Evolutionary conservation across 176 grass and related monocot genomes (phyloP).

Genomic region (Olyra latifolia): DNA sequence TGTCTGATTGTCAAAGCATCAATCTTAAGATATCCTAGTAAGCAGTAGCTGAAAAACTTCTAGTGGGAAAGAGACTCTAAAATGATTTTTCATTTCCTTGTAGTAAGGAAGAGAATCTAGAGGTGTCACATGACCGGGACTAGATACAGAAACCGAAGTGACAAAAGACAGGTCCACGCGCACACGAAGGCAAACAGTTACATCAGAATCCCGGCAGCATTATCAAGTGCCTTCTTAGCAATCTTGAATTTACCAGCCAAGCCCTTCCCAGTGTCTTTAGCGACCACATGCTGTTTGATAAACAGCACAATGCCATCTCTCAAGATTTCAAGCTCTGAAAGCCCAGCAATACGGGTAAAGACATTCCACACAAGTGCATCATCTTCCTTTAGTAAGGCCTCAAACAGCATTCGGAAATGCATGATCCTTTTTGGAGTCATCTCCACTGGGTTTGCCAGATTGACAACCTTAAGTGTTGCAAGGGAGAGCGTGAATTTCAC

Average conservation of each 20-base stretch:
- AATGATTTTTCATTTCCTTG: background rate
- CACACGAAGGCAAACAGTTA: constrained; percentile 19
- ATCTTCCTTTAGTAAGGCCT: constrained; percentile 61
- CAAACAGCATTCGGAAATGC: constrained; percentile 79
- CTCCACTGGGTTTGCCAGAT: constrained; percentile 58
- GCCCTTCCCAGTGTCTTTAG: constrained; percentile 31
- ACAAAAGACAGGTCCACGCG: background rate
- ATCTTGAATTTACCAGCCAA: constrained; percentile 66
- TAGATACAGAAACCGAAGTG: background rate
- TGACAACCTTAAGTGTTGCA: constrained; percentile 66
- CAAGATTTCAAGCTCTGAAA: constrained; percentile 65
- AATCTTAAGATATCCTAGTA: background rate
- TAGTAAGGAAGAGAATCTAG: background rate
- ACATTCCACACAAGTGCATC: constrained; percentile 71
- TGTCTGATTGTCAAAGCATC: background rate
- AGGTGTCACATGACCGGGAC: background rate
- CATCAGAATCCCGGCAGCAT: constrained; percentile 72
- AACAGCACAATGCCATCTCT: constrained; percentile 66
- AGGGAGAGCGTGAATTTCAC: constrained; percentile 75
- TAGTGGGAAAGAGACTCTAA: background rate
- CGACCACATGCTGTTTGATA: constrained; percentile 68
- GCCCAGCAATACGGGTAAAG: constrained; percentile 67
- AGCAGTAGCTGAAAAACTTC: background rate
- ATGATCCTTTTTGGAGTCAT: constrained; percentile 58
- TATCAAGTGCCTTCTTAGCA: constrained; percentile 76